Conservation (phyloP, 148 eudicot species). For the Euryodendron excelsum region DNA sequence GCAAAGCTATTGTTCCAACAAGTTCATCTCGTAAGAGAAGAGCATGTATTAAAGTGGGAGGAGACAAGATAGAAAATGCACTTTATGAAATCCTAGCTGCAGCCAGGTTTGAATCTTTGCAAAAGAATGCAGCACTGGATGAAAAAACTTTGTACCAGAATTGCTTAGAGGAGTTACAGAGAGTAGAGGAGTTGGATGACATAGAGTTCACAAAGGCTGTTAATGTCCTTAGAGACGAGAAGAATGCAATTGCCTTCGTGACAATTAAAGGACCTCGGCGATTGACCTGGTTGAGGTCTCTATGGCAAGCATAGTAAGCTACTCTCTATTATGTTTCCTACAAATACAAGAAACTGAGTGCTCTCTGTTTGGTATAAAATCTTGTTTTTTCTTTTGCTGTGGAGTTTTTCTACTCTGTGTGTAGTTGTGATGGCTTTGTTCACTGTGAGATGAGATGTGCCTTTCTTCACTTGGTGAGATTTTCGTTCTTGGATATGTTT, state of each 20-base stretch:
- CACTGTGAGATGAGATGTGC: background rate
- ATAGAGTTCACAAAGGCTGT: no score
- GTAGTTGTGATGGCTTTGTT: background rate
- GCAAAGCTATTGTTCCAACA: background rate
- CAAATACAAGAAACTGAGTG: background rate
- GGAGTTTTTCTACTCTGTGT: background rate
- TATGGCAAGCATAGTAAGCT: background rate
- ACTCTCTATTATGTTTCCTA: background rate
- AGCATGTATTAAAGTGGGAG: background rate
- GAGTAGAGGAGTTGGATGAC: no score
- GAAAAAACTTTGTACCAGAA: background rate
- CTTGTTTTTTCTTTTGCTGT: background rate
- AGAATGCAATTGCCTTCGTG: slow-evolving; percentile 10
- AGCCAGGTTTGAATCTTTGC: background rate
- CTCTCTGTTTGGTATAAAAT: background rate
- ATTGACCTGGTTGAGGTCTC: slow-evolving; percentile 6
- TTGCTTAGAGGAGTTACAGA: slow-evolving; percentile 9
- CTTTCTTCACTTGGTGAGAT: background rate
- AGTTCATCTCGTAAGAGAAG: background rate
- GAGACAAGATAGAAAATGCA: background rate
- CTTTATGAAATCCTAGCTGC: background rate
- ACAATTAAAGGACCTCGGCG: slow-evolving; percentile 8
- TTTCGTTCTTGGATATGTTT: no score
- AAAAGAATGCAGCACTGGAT: background rate
- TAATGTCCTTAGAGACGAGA: no score